A percentile compares a stretch with the other conserved stretches of the same genome.
Conservation (phyloP, 1,284 basidiomycete genomes). For the Rhodotorula sp. region DNA sequence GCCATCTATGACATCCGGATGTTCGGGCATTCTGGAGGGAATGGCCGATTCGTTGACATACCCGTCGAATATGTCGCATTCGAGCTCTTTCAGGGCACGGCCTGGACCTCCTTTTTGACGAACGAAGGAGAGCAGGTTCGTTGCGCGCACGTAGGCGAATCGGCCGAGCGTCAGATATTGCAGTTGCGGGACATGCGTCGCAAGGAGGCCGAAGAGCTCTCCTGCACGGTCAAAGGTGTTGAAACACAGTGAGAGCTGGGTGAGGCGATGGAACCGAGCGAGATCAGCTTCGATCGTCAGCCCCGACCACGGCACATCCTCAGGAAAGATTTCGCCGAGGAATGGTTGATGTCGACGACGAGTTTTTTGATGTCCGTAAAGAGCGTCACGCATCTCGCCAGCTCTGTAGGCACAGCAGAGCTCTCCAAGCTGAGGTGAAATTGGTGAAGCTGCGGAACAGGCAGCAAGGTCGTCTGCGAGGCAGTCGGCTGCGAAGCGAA, state of each 20-base stretch:
- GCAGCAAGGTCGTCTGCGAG: neutral
- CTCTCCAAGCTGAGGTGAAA: no score
- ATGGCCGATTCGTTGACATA: neutral
- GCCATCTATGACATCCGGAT: neutral
- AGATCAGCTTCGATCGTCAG: neutral
- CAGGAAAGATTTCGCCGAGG: neutral
- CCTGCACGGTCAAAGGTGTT: neutral
- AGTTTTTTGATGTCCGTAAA: no score
- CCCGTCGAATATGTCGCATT: neutral
- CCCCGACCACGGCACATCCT: neutral
- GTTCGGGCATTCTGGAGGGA: neutral
- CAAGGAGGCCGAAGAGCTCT: slow-evolving; percentile 6
- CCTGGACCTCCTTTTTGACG: no score
- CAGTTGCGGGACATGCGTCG: neutral
- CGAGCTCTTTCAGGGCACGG: neutral
- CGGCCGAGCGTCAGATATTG: neutral
- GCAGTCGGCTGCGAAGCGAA: neutral
- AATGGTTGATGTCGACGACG: no score
- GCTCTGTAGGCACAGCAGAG: no score
- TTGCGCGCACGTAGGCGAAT: neutral
- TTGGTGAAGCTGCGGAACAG: neutral
- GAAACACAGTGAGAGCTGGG: neutral
- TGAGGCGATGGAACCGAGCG: neutral
- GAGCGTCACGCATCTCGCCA: no score
- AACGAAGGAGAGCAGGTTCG: neutral